phyloP scores from a whole-genome alignment of 164 flowering plant genomes.

The Brasenia schreberi region DNA sequence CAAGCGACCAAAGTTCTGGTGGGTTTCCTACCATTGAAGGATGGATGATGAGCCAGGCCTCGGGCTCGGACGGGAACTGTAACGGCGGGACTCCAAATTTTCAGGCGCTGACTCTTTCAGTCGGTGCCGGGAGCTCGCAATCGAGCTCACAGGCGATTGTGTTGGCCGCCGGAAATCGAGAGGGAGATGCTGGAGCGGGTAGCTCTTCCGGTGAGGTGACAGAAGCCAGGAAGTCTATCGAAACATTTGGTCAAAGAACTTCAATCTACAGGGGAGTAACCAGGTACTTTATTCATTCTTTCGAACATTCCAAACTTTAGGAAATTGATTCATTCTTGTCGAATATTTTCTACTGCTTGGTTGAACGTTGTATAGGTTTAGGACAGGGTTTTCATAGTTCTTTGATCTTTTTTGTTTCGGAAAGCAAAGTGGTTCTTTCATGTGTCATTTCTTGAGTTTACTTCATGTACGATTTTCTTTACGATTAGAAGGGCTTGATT shows the following conservation, averaged over 20 bases:
- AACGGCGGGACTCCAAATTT: not conserved
- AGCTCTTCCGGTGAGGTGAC: slow-evolving; percentile 1
- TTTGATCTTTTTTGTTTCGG: too few relatives aligned
- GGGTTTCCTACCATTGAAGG: not conserved
- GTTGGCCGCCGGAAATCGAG: not conserved
- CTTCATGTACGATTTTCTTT: too few relatives aligned
- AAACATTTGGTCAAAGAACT: slow-evolving; percentile 90
- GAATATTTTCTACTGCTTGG: too few relatives aligned
- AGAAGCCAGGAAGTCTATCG: slow-evolving; percentile 52
- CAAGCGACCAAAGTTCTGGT: not conserved
- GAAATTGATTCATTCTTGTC: too few relatives aligned
- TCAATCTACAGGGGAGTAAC: slow-evolving; percentile 94
- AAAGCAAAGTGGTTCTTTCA: too few relatives aligned
- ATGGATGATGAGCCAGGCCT: not conserved
- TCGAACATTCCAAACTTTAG: too few relatives aligned
- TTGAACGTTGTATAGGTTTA: too few relatives aligned
- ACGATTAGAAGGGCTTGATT: too few relatives aligned
- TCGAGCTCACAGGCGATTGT: not conserved
- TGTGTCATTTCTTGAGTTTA: too few relatives aligned
- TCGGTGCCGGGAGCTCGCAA: not conserved
- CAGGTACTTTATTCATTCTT: slow-evolving; percentile 24
- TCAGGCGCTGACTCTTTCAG: not conserved
- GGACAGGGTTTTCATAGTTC: too few relatives aligned
- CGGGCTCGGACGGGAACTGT: not conserved
- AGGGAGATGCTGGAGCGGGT: not conserved